Evolutionary conservation across 2,329 filamentous ascomycete species (phyloP).

Genomic region (Aspergillus sp.): DNA sequence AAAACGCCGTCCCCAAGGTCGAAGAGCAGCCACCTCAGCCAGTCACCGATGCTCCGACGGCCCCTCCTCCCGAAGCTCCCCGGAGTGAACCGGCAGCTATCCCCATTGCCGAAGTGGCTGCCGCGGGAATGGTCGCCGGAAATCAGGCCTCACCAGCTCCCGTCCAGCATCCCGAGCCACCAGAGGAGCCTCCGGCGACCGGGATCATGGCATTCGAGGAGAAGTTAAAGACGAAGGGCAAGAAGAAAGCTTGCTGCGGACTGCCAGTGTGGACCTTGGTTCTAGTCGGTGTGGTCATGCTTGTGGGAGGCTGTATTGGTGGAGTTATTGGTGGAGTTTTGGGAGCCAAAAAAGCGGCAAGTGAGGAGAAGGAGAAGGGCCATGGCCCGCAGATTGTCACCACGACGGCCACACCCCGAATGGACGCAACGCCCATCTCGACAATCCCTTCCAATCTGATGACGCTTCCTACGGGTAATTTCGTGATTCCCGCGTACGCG

Average conservation of each 20-base stretch:
- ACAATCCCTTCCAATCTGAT: conserved; percentile 44
- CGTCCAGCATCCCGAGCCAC: conserved; percentile 8
- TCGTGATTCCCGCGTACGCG: conserved; percentile 47
- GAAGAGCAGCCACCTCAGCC: conserved; percentile 33
- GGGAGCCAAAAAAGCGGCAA: conserved; percentile 42
- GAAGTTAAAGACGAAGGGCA: conserved; percentile 46
- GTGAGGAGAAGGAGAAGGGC: conserved; percentile 24
- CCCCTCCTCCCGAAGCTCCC: conserved; percentile 52
- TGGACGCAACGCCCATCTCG: conserved; percentile 53
- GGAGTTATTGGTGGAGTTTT: conserved; percentile 56
- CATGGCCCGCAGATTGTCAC: conserved; percentile 40
- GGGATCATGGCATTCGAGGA: conserved; percentile 44
- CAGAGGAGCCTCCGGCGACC: conserved; percentile 26
- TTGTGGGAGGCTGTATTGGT: conserved; percentile 52
- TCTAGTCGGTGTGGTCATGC: conserved; percentile 45
- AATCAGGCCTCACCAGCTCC: conserved; percentile 15
- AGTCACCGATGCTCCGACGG: conserved; percentile 26
- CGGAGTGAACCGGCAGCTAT: conserved; percentile 38
- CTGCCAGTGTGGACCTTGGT: conserved; percentile 54
- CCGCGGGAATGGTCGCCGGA: conserved; percentile 25
- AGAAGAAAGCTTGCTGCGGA: conserved; percentile 48
- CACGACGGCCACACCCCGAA: conserved; percentile 48
- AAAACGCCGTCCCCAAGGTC: conserved; percentile 64
- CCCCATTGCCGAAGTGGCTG: conserved; percentile 33
- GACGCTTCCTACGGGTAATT: conserved; percentile 53